Evolutionary conservation across 2,329 filamentous ascomycete species (phyloP), one percentile per base, ranked within the genome.

Genomic region (Diplodia corticola): DNA sequence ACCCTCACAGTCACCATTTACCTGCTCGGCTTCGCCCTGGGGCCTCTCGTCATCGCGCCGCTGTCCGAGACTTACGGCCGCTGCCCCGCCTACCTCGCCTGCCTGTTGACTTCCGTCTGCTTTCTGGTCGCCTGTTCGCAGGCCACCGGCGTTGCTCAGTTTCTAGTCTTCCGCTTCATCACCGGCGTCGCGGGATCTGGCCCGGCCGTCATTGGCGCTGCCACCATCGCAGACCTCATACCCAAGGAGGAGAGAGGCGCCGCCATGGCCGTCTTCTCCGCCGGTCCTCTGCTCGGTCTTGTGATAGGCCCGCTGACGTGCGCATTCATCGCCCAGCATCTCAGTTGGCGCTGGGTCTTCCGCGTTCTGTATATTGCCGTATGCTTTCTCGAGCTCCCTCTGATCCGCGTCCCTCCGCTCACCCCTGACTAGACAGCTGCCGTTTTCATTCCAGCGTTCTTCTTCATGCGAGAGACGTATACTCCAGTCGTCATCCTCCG

Each of bases 391-490:
- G 35, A 37, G 12, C 10, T 37, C 15, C 35, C 13, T 13, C 35
- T 13, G 35, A 50, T n/a, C n/a, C n/a, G n/a, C n/a, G n/a, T n/a
- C n/a, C n/a, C n/a, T n/a, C n/a, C n/a, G n/a, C n/a, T n/a, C n/a
- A n/a, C n/a, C n/a, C n/a, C n/a, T n/a, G n/a, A n/a, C n/a, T n/a
- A n/a, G n/a, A n/a, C n/a, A n/a, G n/a, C 24, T 50, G 20, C 10
- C 24, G n/a, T 26, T 17, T 10, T 50, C 35, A 37, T n/a, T n/a
- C n/a, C 35, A 37, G 12, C 15, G 15, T 37, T 37, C 35, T 37
- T 24, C 10, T 20, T 89, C 68, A 81, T 92, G 66, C 89, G 80
- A 0, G 81, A 83, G 69, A 83, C 81, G 5, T 83, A 80, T 68
- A 79, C 75, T 0, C 80, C 81, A 0, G 70, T 80, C 0, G 74